Evolutionary conservation across 108 stramenopile genomes (phyloP), one percentile per base, ranked within the genome.

Genomic region (Stephanodiscus triporus): DNA sequence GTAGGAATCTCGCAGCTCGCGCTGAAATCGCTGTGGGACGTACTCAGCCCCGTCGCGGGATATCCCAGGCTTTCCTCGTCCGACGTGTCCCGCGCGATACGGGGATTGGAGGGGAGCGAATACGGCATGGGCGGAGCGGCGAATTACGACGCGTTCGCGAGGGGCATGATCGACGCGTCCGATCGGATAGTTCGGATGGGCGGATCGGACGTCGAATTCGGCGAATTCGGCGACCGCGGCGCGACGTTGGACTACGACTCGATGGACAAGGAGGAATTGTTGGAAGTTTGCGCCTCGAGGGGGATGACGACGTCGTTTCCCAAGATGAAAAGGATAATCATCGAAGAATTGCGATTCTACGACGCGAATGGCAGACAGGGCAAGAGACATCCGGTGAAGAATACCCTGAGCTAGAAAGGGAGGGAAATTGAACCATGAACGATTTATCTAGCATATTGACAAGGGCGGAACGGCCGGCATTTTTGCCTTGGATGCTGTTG

Each of bases 271-370:
- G 81, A 77, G 30, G 81, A 82, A 27, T 50, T 82, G 45, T 34
- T 73, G 70, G 61, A 54, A 40, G 32, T 67, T 32, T 67, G 66
- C 37, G 48, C 16, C 2, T 56, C 77, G 20, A 32, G 81, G 11
- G 71, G 70, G 10, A 82, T 82, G 76, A 77, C 57, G 23, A 62
- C 71, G 23, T 58, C 36, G 2, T 78, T 72, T 67, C 76, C 76
- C 40, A 77, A 66, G 22, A 68, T 82, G 81, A 66, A 66, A 40
- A 62, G 81, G 16, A 72, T 77, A 54, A 77, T 77, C 48, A 82
- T 82, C 63, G 81, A 81, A 45, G 80, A 81, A 53, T 60, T 81
- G 30, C 53, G 80, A 3, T 81, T 81, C 53, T 81, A 63, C 66
- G 80, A 81, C 66, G 70, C 51, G 2, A 34, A 81, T 59, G 80